These are phyloP conservation scores for Hypoxylon crocopeplum DNA, from an alignment of 495 filamentous ascomycete genomes.

Conservation along the genomic window DNA sequence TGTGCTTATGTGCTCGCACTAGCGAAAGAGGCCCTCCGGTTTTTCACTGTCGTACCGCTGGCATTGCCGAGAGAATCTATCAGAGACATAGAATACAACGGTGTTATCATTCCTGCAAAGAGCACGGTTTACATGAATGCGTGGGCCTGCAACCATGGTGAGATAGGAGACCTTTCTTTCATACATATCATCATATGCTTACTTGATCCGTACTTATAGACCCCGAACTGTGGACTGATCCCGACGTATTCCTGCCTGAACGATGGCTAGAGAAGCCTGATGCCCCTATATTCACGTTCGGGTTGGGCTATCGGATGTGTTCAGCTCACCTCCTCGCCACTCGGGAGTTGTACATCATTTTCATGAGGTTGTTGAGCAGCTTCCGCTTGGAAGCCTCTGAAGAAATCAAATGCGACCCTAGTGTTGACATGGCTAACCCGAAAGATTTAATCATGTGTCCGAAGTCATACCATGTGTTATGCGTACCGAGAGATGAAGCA, in stretches of 20 bases:
- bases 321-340: conserved; percentile 68
- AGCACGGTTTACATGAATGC: conserved; percentile 70
- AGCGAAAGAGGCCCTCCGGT: conserved; percentile 65
- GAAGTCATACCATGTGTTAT: conserved; percentile 61
- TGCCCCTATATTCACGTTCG: conserved; percentile 66
- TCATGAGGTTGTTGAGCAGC: conserved; percentile 65
- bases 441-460: conserved; percentile 65
- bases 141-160: conserved; percentile 69
- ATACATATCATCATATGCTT: not conserved
- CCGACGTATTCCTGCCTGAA: conserved; percentile 65
- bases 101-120: conserved; percentile 61
- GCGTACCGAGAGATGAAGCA: conserved; percentile 57
- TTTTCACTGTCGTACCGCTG: conserved; percentile 66
- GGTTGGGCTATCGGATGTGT: conserved; percentile 71
- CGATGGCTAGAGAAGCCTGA: conserved; percentile 69
- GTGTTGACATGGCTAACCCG: conserved; percentile 61
- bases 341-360: conserved; percentile 68
- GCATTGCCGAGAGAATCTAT: conserved; percentile 66
- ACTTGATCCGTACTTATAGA: conserved; percentile 44
- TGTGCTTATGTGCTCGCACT: conserved; percentile 66
- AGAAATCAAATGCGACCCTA: conserved; percentile 60
- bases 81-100: conserved; percentile 65
- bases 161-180: not conserved
- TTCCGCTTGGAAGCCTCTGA: conserved; percentile 62
- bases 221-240: conserved; percentile 63